phyloP scores from a whole-genome alignment of 768 basidiomycete species.

The Mycena filopes region DNA sequence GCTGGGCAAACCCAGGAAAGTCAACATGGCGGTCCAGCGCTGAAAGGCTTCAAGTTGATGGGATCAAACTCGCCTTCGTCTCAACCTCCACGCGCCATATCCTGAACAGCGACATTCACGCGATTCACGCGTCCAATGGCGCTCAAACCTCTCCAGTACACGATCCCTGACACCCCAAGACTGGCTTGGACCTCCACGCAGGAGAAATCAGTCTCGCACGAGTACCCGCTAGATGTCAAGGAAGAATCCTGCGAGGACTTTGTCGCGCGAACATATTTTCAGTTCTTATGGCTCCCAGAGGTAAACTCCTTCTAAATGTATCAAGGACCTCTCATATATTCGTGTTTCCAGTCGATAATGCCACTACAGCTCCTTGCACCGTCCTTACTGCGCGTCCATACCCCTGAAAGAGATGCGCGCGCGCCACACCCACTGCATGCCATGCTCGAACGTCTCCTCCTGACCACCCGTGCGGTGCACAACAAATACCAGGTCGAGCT shows the following conservation, averaged over 20 bases:
- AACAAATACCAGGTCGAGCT: slow-evolving; percentile 77
- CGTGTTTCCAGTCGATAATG: slow-evolving; percentile 71
- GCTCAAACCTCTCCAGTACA: slow-evolving; percentile 12
- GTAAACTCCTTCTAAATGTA: slow-evolving; percentile 49
- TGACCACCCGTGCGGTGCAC: slow-evolving; percentile 62
- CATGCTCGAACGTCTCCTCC: slow-evolving; percentile 69
- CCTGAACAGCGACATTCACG: no score
- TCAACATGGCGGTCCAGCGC: slow-evolving; percentile 11
- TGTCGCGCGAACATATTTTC: slow-evolving; percentile 73
- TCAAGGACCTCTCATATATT: slow-evolving; percentile 9
- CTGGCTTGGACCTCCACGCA: slow-evolving; percentile 64
- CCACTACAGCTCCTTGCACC: slow-evolving; percentile 68
- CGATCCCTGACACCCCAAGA: slow-evolving; percentile 3
- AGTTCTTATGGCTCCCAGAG: slow-evolving; percentile 84
- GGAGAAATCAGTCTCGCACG: slow-evolving; percentile 64
- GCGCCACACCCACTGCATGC: slow-evolving; percentile 66
- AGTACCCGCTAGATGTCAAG: slow-evolving; percentile 63
- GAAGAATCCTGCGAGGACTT: slow-evolving; percentile 65
- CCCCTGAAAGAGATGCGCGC: slow-evolving; percentile 41
- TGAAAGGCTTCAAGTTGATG: no score
- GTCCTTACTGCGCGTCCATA: slow-evolving; percentile 63
- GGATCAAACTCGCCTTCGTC: no score
- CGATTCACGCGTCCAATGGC: slow-evolving; percentile 19
- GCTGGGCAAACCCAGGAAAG: slow-evolving; percentile 14
- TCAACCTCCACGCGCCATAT: no score